Base-by-base conservation (phyloP, 805 yeast species). In the Ogataea paraovalis region DNA sequence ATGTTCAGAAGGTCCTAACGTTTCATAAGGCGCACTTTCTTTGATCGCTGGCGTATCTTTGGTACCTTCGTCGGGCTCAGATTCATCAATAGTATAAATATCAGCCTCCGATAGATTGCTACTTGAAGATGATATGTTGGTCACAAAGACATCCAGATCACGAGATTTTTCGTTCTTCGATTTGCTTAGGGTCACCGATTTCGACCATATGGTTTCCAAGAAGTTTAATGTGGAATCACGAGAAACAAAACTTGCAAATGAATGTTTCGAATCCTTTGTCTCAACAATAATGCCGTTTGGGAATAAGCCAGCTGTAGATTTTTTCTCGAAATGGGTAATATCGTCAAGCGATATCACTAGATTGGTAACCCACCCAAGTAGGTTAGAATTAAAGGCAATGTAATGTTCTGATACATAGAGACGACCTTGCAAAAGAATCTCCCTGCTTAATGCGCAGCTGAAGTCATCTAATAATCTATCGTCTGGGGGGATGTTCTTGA, bases 321-420 rank as follows among this genome's bases (percentile, higher is more conserved):
- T 85, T 65, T 88, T 87, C 58, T 92, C 97, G 55, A 90, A 79
- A 25, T 76, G 72, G 10, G 75, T 72, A 22, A 94, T 79, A 47
- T 89, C 96, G 41, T 75, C 79, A 54, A 83, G 76, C 0, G 88
- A 82, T 18, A 94, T 75, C 2, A 85, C 77, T 34, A 91, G 69
- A 53, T 79, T 86, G 9, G 97, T 88, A 10, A 89, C 86, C 96
- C 97, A 91, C 1, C 96, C 97, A 40, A 92, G 69, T 36, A 94
- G 72, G 55, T 85, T 85, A 7, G 97, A 85, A 61, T 89, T 84
- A 73, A 94, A 94, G 61, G 97, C 88, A 3, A 92, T 61, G 58
- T 84, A 80, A 44, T 78, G 76, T 53, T 87, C 91, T 18, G 96
- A 79, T 8, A 94, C 75, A 61, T 87, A 94, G 23, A 94, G 58